Evolutionary conservation across 805 yeast genomes (phyloP).

Genomic region (Monosporozyma yasuniensis): DNA sequence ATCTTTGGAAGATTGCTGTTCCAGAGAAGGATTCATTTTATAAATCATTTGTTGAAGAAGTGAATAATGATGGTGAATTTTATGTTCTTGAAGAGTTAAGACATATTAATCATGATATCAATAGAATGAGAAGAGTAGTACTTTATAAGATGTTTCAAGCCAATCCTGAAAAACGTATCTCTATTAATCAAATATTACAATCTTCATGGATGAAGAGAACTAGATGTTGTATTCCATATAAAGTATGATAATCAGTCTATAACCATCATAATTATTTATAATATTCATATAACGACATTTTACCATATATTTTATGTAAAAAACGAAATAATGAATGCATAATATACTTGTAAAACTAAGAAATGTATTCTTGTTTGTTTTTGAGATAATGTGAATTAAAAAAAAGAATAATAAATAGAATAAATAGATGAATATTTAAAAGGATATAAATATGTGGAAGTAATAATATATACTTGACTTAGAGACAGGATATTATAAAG

Average conservation of each 20-base stretch:
- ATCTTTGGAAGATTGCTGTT: constrained; percentile 76
- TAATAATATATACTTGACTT: not conserved
- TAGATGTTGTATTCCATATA: constrained; percentile 39
- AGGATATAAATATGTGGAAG: not conserved
- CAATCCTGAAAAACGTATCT: constrained; percentile 44
- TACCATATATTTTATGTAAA: not conserved
- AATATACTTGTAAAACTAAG: not conserved
- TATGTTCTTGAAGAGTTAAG: constrained; percentile 45
- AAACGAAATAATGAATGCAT: not conserved
- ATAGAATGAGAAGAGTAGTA: constrained; percentile 37
- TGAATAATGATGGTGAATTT: constrained; percentile 36
- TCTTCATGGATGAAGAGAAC: constrained; percentile 55
- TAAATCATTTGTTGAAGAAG: constrained; percentile 40
- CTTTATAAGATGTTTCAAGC: constrained; percentile 56
- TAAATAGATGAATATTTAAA: not conserved
- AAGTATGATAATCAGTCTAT: not conserved
- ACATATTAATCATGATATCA: constrained; percentile 33
- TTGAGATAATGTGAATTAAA: not conserved
- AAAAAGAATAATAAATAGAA: not conserved
- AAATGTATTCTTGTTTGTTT: no score
- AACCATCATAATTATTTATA: not conserved
- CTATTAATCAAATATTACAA: constrained; percentile 43
- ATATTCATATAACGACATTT: not conserved
- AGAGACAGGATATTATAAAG: not conserved
- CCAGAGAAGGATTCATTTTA: constrained; percentile 42